A percentile compares a stretch with the other conserved stretches of the same genome.
These are phyloP conservation scores for Cymodocea nodosa DNA, from an alignment of 116 monocot species.

Conservation along the genomic window DNA sequence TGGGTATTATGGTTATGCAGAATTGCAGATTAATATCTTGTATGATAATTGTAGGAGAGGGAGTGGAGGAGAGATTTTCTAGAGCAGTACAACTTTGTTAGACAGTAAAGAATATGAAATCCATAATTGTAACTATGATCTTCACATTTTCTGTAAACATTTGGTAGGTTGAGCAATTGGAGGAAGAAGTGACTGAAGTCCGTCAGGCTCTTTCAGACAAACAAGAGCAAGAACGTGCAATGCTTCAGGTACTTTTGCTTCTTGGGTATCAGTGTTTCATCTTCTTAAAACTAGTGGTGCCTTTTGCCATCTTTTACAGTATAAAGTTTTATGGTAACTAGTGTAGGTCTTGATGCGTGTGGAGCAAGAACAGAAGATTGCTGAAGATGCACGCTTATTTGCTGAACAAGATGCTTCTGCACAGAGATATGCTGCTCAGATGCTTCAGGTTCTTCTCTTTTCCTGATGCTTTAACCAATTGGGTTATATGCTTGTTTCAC, in stretches of 20 bases:
- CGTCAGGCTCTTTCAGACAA: constrained; percentile 62
- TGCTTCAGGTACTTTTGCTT: constrained; percentile 49
- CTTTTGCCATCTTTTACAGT: not conserved
- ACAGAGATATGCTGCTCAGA: constrained; percentile 40
- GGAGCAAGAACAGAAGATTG: constrained; percentile 53
- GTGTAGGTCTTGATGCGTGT: constrained; percentile 43
- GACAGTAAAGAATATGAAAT: too few species aligned
- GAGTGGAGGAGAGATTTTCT: too few species aligned
- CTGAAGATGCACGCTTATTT: constrained; percentile 53
- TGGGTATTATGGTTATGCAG: too few species aligned
- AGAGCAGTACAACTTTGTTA: too few species aligned
- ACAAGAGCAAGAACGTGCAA: constrained; percentile 80
- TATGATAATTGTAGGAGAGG: too few species aligned
- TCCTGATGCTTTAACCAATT: not conserved
- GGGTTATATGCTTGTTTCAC: too few species aligned
- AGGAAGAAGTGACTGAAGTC: constrained; percentile 53
- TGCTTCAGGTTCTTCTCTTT: constrained; percentile 49
- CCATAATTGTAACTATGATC: too few species aligned
- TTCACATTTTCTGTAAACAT: not conserved
- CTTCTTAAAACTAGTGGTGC: constrained; percentile 1
- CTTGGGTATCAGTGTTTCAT: not conserved
- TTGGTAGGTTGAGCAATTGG: constrained; percentile 61
- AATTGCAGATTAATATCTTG: too few species aligned
- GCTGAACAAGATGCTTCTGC: constrained; percentile 57
- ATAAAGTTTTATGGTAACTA: not conserved